These are phyloP conservation scores for Fusarium subglutinans DNA, from an alignment of 2,329 filamentous ascomycete genomes.

Conservation along the genomic window DNA sequence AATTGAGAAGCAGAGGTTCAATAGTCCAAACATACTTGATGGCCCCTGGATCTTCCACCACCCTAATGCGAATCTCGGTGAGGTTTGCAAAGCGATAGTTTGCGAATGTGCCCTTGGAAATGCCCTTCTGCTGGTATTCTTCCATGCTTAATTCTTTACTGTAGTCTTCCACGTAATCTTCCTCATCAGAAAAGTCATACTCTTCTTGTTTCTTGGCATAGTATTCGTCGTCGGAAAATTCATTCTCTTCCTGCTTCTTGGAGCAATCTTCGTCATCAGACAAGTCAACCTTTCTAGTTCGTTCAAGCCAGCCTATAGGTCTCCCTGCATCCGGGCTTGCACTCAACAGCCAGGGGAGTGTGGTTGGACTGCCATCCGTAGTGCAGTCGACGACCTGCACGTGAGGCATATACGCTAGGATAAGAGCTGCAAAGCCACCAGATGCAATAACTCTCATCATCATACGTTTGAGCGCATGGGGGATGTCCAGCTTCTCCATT, in stretches of 20 bases:
- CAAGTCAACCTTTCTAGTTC: neutral
- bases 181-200: neutral
- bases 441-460: accelerated
- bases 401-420: neutral
- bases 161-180: neutral
- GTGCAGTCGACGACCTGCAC: conserved; percentile 1
- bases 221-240: neutral
- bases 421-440: neutral
- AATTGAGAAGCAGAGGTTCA: neutral
- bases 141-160: accelerated
- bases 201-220: neutral
- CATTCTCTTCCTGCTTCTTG: neutral
- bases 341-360: neutral
- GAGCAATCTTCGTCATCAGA: neutral
- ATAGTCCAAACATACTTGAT: neutral
- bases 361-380: accelerated
- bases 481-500: neutral
- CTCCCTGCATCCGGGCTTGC: neutral
- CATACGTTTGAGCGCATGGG: neutral
- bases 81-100: neutral
- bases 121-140: neutral
- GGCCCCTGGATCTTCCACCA: accelerated
- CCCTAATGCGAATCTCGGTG: conserved; percentile 1
- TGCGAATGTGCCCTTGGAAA: neutral
- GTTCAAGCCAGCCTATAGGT: accelerated